Evolutionary conservation across 2,329 filamentous ascomycete species (phyloP), one percentile per base, ranked within the genome.

Genomic region (Dissoconium aciculare): DNA sequence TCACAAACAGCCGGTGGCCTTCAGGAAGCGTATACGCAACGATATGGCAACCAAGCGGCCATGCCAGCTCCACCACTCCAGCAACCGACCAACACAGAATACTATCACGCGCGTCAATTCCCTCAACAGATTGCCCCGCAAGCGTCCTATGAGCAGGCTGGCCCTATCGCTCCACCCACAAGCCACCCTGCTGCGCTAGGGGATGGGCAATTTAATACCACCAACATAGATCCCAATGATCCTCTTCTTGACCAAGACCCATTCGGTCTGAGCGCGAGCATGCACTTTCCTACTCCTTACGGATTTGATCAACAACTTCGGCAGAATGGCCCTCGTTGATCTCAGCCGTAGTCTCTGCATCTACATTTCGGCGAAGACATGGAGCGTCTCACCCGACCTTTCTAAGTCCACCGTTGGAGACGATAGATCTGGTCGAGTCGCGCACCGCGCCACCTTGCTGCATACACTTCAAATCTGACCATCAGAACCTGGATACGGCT

Each of bases 161-260:
- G 23, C 36, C 39, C 38, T 6, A 37, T 41, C 36, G 38, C 43
- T 26, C 36, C 39, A 12, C 36, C 40, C 9, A 41, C 43, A 12
- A 42, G 43, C 19, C 40, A 45, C 24, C 31, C 34, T 4, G 31
- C 25, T n/a, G 30, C 28, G n/a, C 17, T 21, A 4, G 38, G 36
- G 15, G 38, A 27, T n/a, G 19, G 19, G 8, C 8, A 23, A 8
- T 8, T n/a, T 8, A n/a, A 23, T n/a, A n/a, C 8, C 8, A 23
- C n/a, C 8, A 56, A 58, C 31, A 54, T 78, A 47, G 72, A 77
- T 42, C 66, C 72, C 10, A 92, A 82, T 51, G 85, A 94, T 48
- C 79, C 84, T 11, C 81, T 84, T 59, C 64, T 92, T 28, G 85
- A 94, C 52, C 82, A 84, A 56, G 85, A 94, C 55, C 87, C 87